Percentiles rank a stretch among this genome's conserved stretches.
Conservation (phyloP, 768 basidiomycete species). For the Tubosaeta sp. region DNA sequence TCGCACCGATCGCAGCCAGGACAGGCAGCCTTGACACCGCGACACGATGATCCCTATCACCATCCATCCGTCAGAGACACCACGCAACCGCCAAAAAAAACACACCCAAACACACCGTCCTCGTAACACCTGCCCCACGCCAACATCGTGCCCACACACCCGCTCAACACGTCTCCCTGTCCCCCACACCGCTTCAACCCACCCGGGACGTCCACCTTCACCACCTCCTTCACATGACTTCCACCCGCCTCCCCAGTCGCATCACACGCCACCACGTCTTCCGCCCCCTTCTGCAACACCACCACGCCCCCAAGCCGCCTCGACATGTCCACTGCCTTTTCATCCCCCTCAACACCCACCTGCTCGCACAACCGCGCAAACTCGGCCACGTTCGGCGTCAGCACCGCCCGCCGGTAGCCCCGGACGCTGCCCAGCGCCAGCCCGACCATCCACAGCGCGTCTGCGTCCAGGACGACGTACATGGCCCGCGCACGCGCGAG, state of each 20-base stretch:
- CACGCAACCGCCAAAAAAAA: too few relatives aligned
- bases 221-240: conserved; percentile 47
- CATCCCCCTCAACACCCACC: conserved; percentile 55
- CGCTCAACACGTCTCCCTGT: conserved; percentile 92
- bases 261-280: conserved; percentile 79
- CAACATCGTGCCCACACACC: conserved; percentile 81
- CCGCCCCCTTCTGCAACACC: conserved; percentile 81
- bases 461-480: conserved; percentile 93
- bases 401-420: conserved; percentile 81
- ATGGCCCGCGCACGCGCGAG: conserved; percentile 72
- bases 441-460: conserved; percentile 82
- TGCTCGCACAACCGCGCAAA: conserved; percentile 81
- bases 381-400: conserved; percentile 94
- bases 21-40: conserved; percentile 69
- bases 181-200: conserved; percentile 93
- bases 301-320: conserved; percentile 79
- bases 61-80: conserved; percentile 2
- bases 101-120: conserved; percentile 75
- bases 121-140: conserved; percentile 97
- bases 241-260: conserved; percentile 55
- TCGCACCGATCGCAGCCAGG: conserved; percentile 80
- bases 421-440: conserved; percentile 67
- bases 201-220: conserved; percentile 67
- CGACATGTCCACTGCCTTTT: conserved; percentile 69
- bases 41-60: conserved; percentile 46